Percentiles rank a stretch among this genome's conserved stretches.
Evolutionary conservation across 2,329 filamentous ascomycete species (phyloP).

Genomic region (Hirsutella rhossiliensis): DNA sequence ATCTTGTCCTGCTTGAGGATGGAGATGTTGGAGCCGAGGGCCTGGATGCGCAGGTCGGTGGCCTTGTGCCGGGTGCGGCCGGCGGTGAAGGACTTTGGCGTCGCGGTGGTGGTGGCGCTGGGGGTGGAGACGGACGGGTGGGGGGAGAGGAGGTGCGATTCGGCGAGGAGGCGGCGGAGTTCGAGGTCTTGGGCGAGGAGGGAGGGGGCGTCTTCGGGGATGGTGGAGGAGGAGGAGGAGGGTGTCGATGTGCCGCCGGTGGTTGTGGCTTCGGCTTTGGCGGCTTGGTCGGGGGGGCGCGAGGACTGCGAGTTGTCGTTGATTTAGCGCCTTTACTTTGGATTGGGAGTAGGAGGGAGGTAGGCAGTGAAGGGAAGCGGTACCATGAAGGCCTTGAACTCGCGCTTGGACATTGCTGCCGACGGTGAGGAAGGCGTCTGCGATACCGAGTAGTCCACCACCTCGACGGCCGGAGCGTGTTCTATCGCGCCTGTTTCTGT

Average conservation of each 20-base stretch:
- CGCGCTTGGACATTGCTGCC: conserved; percentile 47
- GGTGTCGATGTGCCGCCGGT: conserved; percentile 11
- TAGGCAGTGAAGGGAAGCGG: conserved; percentile 1
- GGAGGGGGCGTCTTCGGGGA: conserved; percentile 46
- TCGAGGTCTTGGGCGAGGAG: conserved; percentile 88
- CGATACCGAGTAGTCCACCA: conserved; percentile 46
- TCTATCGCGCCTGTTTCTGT: not conserved
- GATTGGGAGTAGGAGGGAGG: not conserved
- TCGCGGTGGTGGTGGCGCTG: conserved; percentile 23
- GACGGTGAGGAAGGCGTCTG: conserved; percentile 19
- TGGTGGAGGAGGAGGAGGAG: conserved; percentile 14
- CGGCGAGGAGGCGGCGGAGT: conserved; percentile 77
- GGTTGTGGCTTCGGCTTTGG: conserved; percentile 11
- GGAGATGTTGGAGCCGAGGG: conserved; percentile 65
- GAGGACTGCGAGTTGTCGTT: conserved; percentile 27
- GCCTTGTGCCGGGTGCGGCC: conserved; percentile 72
- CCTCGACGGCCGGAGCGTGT: conserved; percentile 31
- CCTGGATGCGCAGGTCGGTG: conserved; percentile 70
- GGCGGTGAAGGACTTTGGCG: conserved; percentile 30
- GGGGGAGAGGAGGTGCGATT: conserved; percentile 69
- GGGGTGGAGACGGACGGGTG: conserved; percentile 25
- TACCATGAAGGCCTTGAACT: conserved; percentile 71
- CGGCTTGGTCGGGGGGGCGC: conserved; percentile 29
- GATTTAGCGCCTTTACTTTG: not conserved
- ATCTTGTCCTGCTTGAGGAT: conserved; percentile 72